These are phyloP conservation scores for Coccomyxa sp. DNA, from an alignment of 139 green algal species.

Conservation along the genomic window DNA sequence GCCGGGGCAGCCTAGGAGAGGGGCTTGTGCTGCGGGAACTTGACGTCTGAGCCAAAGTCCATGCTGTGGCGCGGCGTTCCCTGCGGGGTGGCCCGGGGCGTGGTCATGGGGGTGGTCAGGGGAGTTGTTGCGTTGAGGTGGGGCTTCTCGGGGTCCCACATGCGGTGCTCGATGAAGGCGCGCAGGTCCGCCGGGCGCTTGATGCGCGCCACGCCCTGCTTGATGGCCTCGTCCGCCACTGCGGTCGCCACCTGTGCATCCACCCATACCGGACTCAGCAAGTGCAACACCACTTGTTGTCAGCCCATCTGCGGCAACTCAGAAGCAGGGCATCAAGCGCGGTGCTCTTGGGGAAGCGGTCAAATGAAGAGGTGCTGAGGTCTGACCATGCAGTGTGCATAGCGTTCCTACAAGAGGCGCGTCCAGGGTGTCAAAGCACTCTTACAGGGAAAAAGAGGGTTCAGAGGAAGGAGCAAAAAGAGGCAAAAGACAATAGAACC, in stretches of 20 bases:
- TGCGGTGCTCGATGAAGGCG: slow-evolving; percentile 19
- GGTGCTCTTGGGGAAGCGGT: not conserved
- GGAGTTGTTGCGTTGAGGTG: slow-evolving; percentile 4
- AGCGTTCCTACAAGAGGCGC: not conserved
- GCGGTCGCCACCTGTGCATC: slow-evolving; percentile 28
- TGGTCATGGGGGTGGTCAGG: slow-evolving; percentile 1
- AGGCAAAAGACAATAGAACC: no score
- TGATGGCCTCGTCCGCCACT: slow-evolving; percentile 32
- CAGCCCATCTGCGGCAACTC: not conserved
- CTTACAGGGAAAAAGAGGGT: not conserved
- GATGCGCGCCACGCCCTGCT: slow-evolving; percentile 18
- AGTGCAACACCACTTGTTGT: not conserved
- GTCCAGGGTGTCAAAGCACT: not conserved
- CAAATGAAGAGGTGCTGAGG: not conserved
- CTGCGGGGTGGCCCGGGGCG: not conserved
- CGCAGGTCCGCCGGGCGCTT: slow-evolving; percentile 8
- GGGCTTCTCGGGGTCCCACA: slow-evolving; percentile 30
- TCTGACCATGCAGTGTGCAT: not conserved
- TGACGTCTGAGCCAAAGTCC: no score
- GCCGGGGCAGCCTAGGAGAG: not conserved
- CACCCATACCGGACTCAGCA: not conserved
- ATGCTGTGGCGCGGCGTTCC: not conserved
- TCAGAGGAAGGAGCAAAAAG: not conserved
- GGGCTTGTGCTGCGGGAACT: not conserved
- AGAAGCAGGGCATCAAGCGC: not conserved